Percentiles rank a stretch among this genome's conserved stretches.
phyloP scores from a whole-genome alignment of 768 basidiomycete genomes.

The Hysterangium stoloniferum region DNA sequence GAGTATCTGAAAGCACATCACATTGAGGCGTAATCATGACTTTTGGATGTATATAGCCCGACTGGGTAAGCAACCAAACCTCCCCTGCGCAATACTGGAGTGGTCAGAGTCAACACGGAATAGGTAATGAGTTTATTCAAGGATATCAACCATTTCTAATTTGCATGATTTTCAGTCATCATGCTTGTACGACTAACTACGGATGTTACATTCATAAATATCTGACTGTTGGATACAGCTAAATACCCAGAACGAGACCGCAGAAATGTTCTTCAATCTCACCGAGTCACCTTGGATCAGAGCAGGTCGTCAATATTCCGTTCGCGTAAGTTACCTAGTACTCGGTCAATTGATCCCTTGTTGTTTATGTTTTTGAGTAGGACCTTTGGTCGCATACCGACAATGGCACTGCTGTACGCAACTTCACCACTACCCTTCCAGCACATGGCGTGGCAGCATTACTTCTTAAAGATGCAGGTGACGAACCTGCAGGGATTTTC shows the following conservation, averaged over 20 bases:
- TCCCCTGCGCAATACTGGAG: conserved; percentile 71
- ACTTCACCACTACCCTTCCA: conserved; percentile 50
- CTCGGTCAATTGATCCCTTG: neutral
- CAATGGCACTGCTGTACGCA: conserved; percentile 58
- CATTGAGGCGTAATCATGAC: neutral
- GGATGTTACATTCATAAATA: neutral
- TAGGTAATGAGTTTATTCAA: conserved; percentile 15
- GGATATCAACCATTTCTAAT: neutral
- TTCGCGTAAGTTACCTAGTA: conserved; percentile 39
- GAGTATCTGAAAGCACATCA: conserved; percentile 17
- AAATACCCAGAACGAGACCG: conserved; percentile 48
- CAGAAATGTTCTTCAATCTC: conserved; percentile 53
- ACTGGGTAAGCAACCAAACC: conserved; percentile 32
- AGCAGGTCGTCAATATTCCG: conserved; percentile 56
- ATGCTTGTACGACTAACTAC: conserved; percentile 51
- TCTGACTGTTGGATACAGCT: conserved; percentile 30
- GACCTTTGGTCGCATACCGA: conserved; percentile 69
- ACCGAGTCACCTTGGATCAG: conserved; percentile 68
- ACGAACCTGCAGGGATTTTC: conserved; percentile 51
- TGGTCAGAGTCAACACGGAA: conserved; percentile 55
- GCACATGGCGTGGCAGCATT: conserved; percentile 64
- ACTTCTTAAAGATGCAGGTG: conserved; percentile 55
- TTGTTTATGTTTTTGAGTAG: conserved; percentile 26
- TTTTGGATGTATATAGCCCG: conserved; percentile 19
- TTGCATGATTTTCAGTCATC: conserved; percentile 27